A percentile compares a stretch with the other conserved stretches of the same genome.
Evolutionary conservation across 2,329 filamentous ascomycete species (phyloP).

Genomic region (Talaromyces sp.): DNA sequence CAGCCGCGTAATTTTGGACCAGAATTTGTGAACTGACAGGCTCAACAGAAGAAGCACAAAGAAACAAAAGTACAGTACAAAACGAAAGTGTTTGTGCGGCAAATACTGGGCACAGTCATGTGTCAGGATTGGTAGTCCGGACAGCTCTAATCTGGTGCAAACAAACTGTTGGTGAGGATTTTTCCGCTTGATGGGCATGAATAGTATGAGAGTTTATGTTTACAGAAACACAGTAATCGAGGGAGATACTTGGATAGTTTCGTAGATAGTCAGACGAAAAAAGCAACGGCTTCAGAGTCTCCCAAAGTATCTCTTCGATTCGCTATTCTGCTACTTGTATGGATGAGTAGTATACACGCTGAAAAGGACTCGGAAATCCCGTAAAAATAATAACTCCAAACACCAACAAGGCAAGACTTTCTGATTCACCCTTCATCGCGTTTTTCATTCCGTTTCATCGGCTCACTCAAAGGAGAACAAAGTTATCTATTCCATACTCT

Average conservation of each 20-base stretch:
- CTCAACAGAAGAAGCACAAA: neutral
- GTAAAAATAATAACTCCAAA: neutral
- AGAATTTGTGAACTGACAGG: neutral
- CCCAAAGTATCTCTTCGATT: neutral
- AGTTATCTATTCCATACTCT: conserved; percentile 7
- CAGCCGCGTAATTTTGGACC: neutral
- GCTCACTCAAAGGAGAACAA: neutral
- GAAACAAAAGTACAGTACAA: neutral
- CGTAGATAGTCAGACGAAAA: neutral
- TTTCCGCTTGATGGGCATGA: neutral
- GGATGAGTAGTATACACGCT: neutral
- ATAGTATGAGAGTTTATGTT: no score
- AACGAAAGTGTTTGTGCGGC: neutral
- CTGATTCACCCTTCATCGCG: no score
- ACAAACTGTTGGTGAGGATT: neutral
- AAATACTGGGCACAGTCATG: neutral
- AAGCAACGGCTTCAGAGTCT: neutral
- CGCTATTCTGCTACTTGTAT: neutral
- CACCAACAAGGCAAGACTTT: neutral
- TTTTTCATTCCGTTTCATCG: neutral
- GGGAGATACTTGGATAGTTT: neutral
- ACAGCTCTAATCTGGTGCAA: neutral
- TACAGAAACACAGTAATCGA: neutral
- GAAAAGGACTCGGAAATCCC: neutral
- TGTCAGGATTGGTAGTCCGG: neutral